These are phyloP conservation scores for Phaseolus coccineus DNA, from an alignment of 331 rosid species.

Conservation along the genomic window DNA sequence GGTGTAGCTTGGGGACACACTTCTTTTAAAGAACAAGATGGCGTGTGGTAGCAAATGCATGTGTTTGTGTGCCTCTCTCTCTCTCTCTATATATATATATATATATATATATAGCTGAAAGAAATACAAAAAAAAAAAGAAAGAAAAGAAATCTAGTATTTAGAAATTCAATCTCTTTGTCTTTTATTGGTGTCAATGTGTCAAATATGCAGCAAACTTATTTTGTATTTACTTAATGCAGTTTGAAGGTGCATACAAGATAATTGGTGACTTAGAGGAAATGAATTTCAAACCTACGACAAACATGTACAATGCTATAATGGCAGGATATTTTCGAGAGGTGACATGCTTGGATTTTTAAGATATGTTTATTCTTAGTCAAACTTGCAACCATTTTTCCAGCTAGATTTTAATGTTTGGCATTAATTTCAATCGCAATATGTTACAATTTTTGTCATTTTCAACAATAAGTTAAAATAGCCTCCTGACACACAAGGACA, in stretches of 20 bases:
- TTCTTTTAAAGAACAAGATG: too few species aligned
- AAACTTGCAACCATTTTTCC: slow-evolving; percentile 35
- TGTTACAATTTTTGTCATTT: slow-evolving; percentile 6
- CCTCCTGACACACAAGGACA: neutral
- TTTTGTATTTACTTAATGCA: slow-evolving; percentile 49
- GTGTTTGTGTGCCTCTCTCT: too few species aligned
- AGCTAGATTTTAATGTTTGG: slow-evolving; percentile 32
- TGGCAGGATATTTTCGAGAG: slow-evolving; percentile 91
- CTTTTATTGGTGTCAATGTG: neutral
- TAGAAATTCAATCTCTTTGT: neutral
- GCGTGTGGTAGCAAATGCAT: too few species aligned
- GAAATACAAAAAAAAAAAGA: neutral
- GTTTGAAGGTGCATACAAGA: slow-evolving; percentile 71
- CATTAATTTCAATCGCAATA: slow-evolving; percentile 28
- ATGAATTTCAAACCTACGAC: slow-evolving; percentile 58
- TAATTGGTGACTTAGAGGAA: slow-evolving; percentile 64
- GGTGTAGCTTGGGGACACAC: too few species aligned
- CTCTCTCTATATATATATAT: too few species aligned
- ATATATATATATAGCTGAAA: neutral
- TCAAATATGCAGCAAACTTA: slow-evolving; percentile 25
- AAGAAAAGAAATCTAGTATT: slow-evolving; percentile 2
- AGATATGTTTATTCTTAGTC: slow-evolving; percentile 14
- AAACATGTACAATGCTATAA: slow-evolving; percentile 78
- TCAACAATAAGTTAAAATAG: slow-evolving; percentile 24
- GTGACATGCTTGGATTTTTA: slow-evolving; percentile 52